Base-by-base conservation (phyloP, 225 moss, liverwort and hornwort genomes). In the Rhytidiadelphus loreus region DNA sequence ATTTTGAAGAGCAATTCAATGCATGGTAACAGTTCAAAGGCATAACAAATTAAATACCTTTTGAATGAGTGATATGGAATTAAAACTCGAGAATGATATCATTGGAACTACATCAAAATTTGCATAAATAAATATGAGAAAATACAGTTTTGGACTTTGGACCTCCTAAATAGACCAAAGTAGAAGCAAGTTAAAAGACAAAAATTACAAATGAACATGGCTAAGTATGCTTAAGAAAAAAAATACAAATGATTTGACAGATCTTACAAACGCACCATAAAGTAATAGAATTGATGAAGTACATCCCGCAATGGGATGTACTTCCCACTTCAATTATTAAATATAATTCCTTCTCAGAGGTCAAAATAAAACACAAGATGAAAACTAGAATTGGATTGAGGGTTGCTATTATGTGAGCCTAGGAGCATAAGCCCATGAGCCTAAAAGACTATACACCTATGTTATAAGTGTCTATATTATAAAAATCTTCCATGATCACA, bases 151-250 rank as follows among this genome's bases (percentile, higher is more conserved):
- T 30, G 1, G 12, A 19, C 11, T 74, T 74, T 32, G 2, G 2
- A 44, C 2, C 6, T 12, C 39, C 23, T 23, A 23, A 69, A 39
- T n/a, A 39, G 22, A 75, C 30, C 30, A 18, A 73, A 73, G 28
- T 39, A 43, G 8, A 41, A 15, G 17, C 29, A 44, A 46, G 29
- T 11, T 46, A 2, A 44, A 72, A 17, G 28, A 6, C 9, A 16
- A 44, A 41, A 44, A 72, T 73, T 29, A 44, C 3, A 72, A 15
- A 28, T 28, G 9, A 6, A 0, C 10, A 72, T 1, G 0, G 0
- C 17, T 16, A 72, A 44, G 17, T 17, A 72, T 29, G 16, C 9
- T 68, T 22, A 11, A 68, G 2, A 18, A 66, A 68, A 8, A 68
- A 66, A 5, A n/a, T 44, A 17, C 28, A 44, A 72, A 44, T 29